Conservation (phyloP, 2,329 filamentous ascomycete genomes). For the Cladophialophora chaetospira region DNA sequence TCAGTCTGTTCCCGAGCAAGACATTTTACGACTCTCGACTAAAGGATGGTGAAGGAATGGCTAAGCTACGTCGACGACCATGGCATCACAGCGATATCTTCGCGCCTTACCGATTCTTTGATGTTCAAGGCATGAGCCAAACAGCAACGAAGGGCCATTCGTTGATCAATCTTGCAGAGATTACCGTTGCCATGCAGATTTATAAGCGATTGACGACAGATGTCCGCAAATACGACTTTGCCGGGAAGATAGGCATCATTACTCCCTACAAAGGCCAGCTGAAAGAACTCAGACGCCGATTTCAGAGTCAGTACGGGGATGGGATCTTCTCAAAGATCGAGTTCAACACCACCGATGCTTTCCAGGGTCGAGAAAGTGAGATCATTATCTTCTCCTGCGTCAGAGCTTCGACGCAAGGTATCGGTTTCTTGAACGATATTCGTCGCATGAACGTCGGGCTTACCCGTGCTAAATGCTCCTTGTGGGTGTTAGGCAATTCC, state of each 20-base stretch:
- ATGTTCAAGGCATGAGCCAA: constrained; percentile 85
- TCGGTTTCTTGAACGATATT: constrained; percentile 98
- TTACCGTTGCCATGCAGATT: constrained; percentile 81
- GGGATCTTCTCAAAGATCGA: constrained; percentile 77
- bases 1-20: constrained; percentile 84
- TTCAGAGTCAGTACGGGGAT: constrained; percentile 71
- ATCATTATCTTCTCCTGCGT: constrained; percentile 99
- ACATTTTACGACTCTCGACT: constrained; percentile 91
- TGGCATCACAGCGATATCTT: constrained; percentile 85
- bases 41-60: constrained; percentile 83
- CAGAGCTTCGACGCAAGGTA: constrained; percentile 85
- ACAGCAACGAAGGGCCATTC: constrained; percentile 83
- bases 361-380: constrained; percentile 94
- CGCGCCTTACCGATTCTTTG: constrained; percentile 94
- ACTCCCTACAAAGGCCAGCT: constrained; percentile 97
- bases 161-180: constrained; percentile 82
- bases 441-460: constrained; percentile 99
- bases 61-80: constrained; percentile 68
- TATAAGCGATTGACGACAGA: constrained; percentile 78
- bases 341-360: constrained; percentile 98
- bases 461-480: constrained; percentile 91
- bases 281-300: constrained; percentile 73
- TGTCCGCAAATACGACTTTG: constrained; percentile 68
- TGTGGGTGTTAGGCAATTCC: constrained; percentile 96
- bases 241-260: constrained; percentile 90